A percentile compares a stretch with the other conserved stretches of the same genome.
Conservation (phyloP, 1,284 basidiomycete genomes). For the Somion occarium region DNA sequence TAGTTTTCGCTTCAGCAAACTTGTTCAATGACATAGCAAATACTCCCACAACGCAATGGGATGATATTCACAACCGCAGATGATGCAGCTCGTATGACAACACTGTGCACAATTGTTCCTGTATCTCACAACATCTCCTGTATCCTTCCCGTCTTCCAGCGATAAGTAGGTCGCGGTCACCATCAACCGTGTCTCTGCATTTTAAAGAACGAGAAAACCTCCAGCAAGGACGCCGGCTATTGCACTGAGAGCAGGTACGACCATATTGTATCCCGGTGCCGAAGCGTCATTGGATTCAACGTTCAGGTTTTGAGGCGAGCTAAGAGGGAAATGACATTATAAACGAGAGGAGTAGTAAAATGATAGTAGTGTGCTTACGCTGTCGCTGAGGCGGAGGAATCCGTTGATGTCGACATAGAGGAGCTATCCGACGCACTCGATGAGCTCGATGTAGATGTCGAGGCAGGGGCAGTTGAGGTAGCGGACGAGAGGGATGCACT, state of each 20-base stretch:
- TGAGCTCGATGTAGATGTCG: background rate
- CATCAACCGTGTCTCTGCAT: too few species aligned
- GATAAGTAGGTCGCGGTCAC: too few species aligned
- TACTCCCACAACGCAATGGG: background rate
- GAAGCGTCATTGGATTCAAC: background rate
- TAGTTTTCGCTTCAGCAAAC: too few species aligned
- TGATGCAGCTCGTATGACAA: background rate
- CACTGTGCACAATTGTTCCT: too few species aligned
- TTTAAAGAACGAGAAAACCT: background rate
- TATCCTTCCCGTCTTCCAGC: too few species aligned
- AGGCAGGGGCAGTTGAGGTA: background rate
- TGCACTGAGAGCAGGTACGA: background rate
- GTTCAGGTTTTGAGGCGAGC: background rate
- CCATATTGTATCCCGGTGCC: too few species aligned
- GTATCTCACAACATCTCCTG: too few species aligned
- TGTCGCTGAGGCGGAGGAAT: background rate
- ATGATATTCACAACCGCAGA: background rate
- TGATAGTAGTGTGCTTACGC: background rate
- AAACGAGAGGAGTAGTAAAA: background rate
- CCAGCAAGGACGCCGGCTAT: background rate
- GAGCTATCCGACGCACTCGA: background rate
- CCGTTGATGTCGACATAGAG: background rate
- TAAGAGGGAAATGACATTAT: background rate
- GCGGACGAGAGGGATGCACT: background rate
- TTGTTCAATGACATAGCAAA: too few species aligned